These are phyloP conservation scores for Tuber melanosporum DNA, from an alignment of 495 filamentous ascomycete genomes.

Conservation along the genomic window DNA sequence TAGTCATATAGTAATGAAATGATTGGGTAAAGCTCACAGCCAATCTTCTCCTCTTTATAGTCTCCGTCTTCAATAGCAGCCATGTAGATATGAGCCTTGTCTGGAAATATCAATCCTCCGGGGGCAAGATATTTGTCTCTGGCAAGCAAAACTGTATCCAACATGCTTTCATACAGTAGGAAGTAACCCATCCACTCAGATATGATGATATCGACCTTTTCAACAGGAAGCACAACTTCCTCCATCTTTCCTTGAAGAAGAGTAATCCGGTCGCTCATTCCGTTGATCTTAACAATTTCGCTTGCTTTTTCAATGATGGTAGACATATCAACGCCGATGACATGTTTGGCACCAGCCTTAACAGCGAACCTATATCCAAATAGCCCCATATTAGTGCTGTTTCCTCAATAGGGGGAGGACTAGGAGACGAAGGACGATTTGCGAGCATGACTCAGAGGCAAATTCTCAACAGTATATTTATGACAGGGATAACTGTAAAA, in stretches of 20 bases:
- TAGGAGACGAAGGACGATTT: conserved; percentile 1
- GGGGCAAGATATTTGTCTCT: conserved; percentile 81
- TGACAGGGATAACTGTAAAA: conserved; percentile 43
- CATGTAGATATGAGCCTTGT: conserved; percentile 77
- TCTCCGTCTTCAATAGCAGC: conserved; percentile 82
- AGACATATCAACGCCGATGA: conserved; percentile 95
- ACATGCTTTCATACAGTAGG: conserved; percentile 96
- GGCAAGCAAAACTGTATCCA: conserved; percentile 91
- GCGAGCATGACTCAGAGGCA: conserved; percentile 28
- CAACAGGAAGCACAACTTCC: conserved; percentile 80
- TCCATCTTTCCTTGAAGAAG: conserved; percentile 94
- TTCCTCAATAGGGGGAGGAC: not conserved
- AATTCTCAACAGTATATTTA: conserved; percentile 37
- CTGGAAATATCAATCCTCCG: conserved; percentile 83
- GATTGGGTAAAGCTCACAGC: conserved; percentile 50
- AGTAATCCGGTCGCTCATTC: conserved; percentile 75
- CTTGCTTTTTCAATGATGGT: conserved; percentile 92
- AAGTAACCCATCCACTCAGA: conserved; percentile 99
- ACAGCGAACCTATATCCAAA: conserved; percentile 74
- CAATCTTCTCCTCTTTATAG: conserved; percentile 68
- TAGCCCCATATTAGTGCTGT: conserved; percentile 15
- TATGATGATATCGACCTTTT: conserved; percentile 95
- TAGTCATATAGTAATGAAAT: conserved; percentile 14
- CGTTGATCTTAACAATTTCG: conserved; percentile 82
- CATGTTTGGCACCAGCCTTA: conserved; percentile 83